A percentile compares a stretch with the other conserved stretches of the same genome.
phyloP scores from a whole-genome alignment of 306 rosid genomes.

The Corylus americana region DNA sequence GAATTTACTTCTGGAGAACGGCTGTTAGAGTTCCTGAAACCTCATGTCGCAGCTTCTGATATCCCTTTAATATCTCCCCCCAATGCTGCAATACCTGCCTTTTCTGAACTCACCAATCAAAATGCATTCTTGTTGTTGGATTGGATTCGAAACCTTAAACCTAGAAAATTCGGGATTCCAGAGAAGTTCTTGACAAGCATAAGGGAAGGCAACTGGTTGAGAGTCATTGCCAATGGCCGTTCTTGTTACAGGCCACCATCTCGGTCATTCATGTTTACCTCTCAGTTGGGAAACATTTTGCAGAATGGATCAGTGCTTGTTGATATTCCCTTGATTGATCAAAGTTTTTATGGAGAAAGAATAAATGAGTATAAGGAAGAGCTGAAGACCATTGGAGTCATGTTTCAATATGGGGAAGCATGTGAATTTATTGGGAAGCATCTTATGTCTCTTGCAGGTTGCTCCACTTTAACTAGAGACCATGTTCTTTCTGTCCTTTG shows the following conservation, averaged over 20 bases:
- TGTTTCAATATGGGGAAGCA: conserved; percentile 63
- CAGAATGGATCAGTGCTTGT: conserved; percentile 54
- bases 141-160: conserved; percentile 51
- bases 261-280: conserved; percentile 50
- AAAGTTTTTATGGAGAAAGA: conserved; percentile 42
- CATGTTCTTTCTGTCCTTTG: conserved; percentile 50
- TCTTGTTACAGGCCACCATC: conserved; percentile 52
- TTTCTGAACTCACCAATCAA: conserved; percentile 44
- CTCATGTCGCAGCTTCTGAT: conserved; percentile 47
- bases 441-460: conserved; percentile 58
- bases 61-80: conserved; percentile 68
- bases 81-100: conserved; percentile 42
- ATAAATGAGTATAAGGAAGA: conserved; percentile 50
- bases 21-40: conserved; percentile 44
- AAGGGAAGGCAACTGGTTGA: conserved; percentile 66
- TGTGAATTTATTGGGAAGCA: conserved; percentile 57
- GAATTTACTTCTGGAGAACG: conserved; percentile 9
- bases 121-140: conserved; percentile 62
- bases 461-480: conserved; percentile 31
- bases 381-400: conserved; percentile 65
- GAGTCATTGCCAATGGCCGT: conserved; percentile 41
- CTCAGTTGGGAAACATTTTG: conserved; percentile 54
- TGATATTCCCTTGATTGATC: conserved; percentile 71
- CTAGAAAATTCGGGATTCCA: conserved; percentile 18
- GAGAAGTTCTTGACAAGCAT: conserved; percentile 46